These are phyloP conservation scores for Cryptosporidium sp. DNA, from an alignment of 169 alveolate genomes.

Conservation along the genomic window DNA sequence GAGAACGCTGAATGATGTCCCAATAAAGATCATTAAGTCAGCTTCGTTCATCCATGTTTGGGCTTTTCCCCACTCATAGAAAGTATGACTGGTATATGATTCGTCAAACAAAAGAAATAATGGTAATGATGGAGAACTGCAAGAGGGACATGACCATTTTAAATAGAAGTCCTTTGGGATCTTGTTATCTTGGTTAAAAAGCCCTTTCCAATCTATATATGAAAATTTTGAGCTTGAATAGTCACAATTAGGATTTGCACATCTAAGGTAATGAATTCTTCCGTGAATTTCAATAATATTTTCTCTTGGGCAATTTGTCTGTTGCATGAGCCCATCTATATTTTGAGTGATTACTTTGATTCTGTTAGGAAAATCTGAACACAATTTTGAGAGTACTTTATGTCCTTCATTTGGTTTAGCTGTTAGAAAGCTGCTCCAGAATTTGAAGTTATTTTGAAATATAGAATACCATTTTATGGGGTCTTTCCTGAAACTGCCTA, in stretches of 20 bases:
- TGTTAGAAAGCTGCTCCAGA: conserved; percentile 30
- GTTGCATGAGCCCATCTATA: conserved; percentile 62
- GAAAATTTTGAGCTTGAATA: conserved; percentile 21
- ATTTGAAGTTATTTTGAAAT: conserved; percentile 4
- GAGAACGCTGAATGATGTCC: conserved; percentile 68
- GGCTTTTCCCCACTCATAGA: conserved; percentile 67
- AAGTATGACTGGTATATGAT: conserved; percentile 50
- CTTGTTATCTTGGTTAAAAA: background rate
- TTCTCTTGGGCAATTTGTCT: conserved; percentile 44
- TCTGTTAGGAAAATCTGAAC: conserved; percentile 26
- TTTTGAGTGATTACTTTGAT: conserved; percentile 64
- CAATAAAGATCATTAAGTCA: conserved; percentile 61
- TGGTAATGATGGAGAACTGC: conserved; percentile 34
- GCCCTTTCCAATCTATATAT: conserved; percentile 2
- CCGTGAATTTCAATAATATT: conserved; percentile 68
- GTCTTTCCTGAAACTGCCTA: conserved; percentile 11
- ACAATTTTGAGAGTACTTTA: conserved; percentile 20
- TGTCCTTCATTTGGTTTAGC: conserved; percentile 74
- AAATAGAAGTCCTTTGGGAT: conserved; percentile 17
- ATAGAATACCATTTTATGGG: conserved; percentile 65
- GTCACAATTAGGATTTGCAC: conserved; percentile 29
- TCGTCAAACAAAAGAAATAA: conserved; percentile 59
- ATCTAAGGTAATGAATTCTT: conserved; percentile 63
- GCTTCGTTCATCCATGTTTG: conserved; percentile 72
- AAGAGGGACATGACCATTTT: conserved; percentile 35